phyloP scores from a whole-genome alignment of 352 stramenopile genomes.

The Phytophthora uliginosa region DNA sequence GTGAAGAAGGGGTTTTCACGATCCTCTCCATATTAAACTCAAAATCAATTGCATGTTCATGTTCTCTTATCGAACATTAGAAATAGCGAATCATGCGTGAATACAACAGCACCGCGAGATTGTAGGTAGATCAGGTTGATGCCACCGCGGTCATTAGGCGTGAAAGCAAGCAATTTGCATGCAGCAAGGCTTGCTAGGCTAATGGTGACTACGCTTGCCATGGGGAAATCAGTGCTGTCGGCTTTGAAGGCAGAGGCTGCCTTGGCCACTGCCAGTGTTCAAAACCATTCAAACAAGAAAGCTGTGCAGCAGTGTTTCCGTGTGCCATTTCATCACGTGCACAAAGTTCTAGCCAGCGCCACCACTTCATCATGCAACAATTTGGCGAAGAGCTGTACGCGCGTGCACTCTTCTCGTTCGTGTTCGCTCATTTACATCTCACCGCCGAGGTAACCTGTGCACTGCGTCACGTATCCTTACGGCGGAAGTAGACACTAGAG shows the following conservation, averaged over 20 bases:
- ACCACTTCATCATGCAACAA: neutral
- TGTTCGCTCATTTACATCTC: constrained; percentile 33
- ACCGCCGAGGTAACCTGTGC: constrained; percentile 7
- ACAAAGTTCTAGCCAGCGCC: neutral
- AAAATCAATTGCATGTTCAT: constrained; percentile 24
- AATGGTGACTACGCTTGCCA: too few relatives aligned
- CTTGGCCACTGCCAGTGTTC: too few relatives aligned
- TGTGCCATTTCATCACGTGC: neutral
- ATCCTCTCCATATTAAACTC: constrained; percentile 44
- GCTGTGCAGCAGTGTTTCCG: too few relatives aligned
- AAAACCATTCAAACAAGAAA: too few relatives aligned
- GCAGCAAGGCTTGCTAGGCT: too few relatives aligned
- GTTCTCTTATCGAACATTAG: neutral
- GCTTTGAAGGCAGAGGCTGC: too few relatives aligned
- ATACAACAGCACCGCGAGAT: too few relatives aligned
- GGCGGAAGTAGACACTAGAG: constrained; percentile 6
- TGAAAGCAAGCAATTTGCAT: too few relatives aligned
- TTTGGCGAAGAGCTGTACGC: constrained; percentile 1
- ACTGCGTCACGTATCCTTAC: constrained; percentile 7
- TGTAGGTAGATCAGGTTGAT: too few relatives aligned
- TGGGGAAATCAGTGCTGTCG: too few relatives aligned
- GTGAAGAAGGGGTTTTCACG: constrained; percentile 60
- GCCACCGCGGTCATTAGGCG: too few relatives aligned
- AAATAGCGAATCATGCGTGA: too few relatives aligned
- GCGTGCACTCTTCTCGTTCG: constrained; percentile 12